Base-by-base conservation (phyloP, 2,329 filamentous ascomycete genomes). In the Fusarium pseudonygamai region DNA sequence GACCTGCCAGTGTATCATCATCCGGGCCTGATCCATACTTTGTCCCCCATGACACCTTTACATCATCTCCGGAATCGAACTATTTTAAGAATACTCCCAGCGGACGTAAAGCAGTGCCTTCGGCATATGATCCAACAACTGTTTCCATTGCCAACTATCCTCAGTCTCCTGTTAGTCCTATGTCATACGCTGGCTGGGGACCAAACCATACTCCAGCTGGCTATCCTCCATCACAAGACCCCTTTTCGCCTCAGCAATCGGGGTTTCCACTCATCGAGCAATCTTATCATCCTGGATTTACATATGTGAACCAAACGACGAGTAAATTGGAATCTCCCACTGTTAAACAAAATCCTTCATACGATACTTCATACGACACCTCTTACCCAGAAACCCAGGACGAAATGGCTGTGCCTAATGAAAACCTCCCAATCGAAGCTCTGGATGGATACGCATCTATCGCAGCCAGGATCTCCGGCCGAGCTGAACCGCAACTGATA, bases 371-470 rank as follows among this genome's bases (percentile, higher is more conserved):
- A 37, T 61, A 72, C 28, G 52, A 73, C 47, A 16, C 46, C 10
- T 36, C 64, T 22, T 69, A 59, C 37, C 30, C 46, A 13, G 52
- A 52, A 40, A n/a, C 56, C 10, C 59, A 74, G 34, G 60, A 73
- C 16, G 39, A 72, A 6, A 72, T 72, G 68, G 57, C 68, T 53
- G 47, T 18, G 28, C 56, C 34, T n/a, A 60, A 60, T 36, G 49
- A 49, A 83, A 86, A 71, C 84, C 84, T 70, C 75, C 85, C 20
- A 83, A 85, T 15, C 73, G 49, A 58, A n/a, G 53, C 67, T n/a
- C 87, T 42, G 9, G 86, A 86, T 6, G 91, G 91, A 1, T 93
- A 93, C 75, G 89, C 92, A 72, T 83, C 90, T 6, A 80, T 93
- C 15, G 90, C 91, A 3, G 84, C 87, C 5, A 86, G 85, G 55